phyloP scores from a whole-genome alignment of 1,139 yeast species.

The Yamadazyma diospyri region DNA sequence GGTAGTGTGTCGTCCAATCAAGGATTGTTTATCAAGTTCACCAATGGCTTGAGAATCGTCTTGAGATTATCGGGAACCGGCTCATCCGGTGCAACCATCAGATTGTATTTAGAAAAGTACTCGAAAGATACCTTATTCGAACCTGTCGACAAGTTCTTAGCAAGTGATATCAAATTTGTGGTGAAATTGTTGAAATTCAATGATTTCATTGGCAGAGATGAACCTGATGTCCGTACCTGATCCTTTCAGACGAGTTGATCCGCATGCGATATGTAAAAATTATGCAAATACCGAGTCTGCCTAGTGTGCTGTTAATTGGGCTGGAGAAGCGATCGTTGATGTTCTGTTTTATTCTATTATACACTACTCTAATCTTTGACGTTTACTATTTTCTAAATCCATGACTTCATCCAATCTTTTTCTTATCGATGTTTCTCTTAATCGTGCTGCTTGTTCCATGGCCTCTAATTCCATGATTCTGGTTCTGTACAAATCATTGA shows the following conservation, averaged over 20 bases:
- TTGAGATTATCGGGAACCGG: conserved; percentile 97
- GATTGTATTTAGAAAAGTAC: conserved; percentile 87
- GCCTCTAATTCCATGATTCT: conserved; percentile 80
- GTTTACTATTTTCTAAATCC: conserved; percentile 22
- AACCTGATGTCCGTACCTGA: conserved; percentile 86
- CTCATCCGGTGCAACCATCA: conserved; percentile 94
- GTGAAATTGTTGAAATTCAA: conserved; percentile 68
- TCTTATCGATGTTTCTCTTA: conserved; percentile 48
- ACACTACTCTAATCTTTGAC: conserved; percentile 15
- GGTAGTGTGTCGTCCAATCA: conserved; percentile 90
- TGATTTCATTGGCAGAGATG: conserved; percentile 73
- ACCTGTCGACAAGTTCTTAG: conserved; percentile 69
- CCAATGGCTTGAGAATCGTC: conserved; percentile 81
- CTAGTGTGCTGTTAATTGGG: too few relatives aligned
- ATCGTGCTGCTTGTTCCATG: conserved; percentile 56
- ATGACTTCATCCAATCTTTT: conserved; percentile 47
- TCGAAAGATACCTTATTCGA: conserved; percentile 52
- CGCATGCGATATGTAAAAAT: too few relatives aligned
- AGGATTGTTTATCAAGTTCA: conserved; percentile 82
- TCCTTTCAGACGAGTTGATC: too few relatives aligned
- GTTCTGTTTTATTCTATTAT: conserved; percentile 2
- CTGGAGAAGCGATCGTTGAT: neutral
- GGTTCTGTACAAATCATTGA: conserved; percentile 79
- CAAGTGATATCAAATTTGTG: conserved; percentile 59
- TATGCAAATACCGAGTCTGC: too few relatives aligned